Percentiles rank a stretch among this genome's conserved stretches.
These are phyloP conservation scores for Thelonectria discophora DNA, from an alignment of 2,329 filamentous ascomycete species.

Conservation along the genomic window DNA sequence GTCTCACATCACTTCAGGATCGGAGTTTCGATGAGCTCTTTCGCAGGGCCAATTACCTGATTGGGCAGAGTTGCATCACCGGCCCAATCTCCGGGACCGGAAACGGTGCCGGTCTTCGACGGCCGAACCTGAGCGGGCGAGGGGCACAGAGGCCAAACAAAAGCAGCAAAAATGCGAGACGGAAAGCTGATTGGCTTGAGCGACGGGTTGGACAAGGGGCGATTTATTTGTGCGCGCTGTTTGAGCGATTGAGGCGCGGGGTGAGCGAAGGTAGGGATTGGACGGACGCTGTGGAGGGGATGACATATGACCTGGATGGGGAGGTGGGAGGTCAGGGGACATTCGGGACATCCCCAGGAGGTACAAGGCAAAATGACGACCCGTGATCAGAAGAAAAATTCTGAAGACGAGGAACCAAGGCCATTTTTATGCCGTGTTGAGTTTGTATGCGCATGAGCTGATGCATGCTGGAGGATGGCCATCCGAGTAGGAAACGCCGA, in stretches of 20 bases:
- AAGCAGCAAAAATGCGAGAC: conserved; percentile 4
- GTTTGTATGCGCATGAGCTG: conserved; percentile 9
- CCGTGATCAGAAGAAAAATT: conserved; percentile 8
- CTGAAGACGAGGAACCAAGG: neutral
- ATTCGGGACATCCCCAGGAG: neutral
- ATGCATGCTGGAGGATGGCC: neutral
- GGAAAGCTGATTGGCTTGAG: conserved; percentile 3
- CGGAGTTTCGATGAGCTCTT: neutral
- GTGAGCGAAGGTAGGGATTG: conserved; percentile 22
- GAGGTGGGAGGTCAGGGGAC: conserved; percentile 15
- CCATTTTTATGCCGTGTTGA: neutral
- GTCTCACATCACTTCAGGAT: neutral
- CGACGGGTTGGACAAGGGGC: neutral
- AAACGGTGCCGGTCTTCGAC: conserved; percentile 12
- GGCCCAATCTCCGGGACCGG: conserved; percentile 19
- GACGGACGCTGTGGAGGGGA: conserved; percentile 9
- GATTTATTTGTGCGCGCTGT: conserved; percentile 8
- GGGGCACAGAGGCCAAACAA: neutral
- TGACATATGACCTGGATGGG: conserved; percentile 7
- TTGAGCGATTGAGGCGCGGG: conserved; percentile 22
- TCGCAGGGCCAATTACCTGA: conserved; percentile 13
- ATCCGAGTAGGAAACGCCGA: neutral
- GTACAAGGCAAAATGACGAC: neutral
- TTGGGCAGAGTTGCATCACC: conserved; percentile 13
- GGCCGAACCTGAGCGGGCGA: conserved; percentile 1